Conservation (phyloP, 2,329 filamentous ascomycete species). For the Cordyceps cateniannulata region DNA sequence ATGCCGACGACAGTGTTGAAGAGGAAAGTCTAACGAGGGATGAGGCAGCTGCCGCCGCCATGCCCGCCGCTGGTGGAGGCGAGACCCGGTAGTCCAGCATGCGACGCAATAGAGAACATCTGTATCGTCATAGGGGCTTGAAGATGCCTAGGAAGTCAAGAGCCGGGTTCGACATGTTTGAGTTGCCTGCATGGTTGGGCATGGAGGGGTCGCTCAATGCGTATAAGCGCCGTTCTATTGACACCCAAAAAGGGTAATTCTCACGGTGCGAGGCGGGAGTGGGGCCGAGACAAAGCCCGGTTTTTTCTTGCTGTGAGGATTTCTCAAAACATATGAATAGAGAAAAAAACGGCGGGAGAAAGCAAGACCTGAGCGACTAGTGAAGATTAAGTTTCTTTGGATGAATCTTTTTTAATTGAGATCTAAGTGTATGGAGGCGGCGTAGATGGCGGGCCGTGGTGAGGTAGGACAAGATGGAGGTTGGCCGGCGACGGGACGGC, state of each 20-base stretch:
- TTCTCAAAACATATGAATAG: background rate
- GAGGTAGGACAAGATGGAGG: background rate
- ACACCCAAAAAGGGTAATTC: conserved; percentile 26
- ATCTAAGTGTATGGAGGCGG: background rate
- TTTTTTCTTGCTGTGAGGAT: background rate
- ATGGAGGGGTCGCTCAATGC: background rate
- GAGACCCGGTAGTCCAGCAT: too few species aligned
- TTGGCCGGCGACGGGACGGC: too few species aligned
- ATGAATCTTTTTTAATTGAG: background rate
- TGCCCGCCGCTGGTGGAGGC: too few species aligned
- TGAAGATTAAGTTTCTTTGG: background rate
- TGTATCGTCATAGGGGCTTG: background rate
- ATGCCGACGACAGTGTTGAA: background rate
- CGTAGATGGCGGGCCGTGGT: background rate
- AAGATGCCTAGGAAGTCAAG: background rate
- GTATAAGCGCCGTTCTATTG: conserved; percentile 25
- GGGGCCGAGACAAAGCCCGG: background rate
- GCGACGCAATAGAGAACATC: too few species aligned
- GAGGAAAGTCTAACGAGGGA: background rate
- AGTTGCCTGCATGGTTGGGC: background rate
- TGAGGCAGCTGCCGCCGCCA: background rate
- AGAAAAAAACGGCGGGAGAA: background rate
- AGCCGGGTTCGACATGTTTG: too few species aligned
- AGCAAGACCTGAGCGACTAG: background rate
- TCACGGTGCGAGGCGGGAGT: background rate